These are phyloP conservation scores for Pichia heedii DNA, from an alignment of 805 yeast species.

Conservation along the genomic window DNA sequence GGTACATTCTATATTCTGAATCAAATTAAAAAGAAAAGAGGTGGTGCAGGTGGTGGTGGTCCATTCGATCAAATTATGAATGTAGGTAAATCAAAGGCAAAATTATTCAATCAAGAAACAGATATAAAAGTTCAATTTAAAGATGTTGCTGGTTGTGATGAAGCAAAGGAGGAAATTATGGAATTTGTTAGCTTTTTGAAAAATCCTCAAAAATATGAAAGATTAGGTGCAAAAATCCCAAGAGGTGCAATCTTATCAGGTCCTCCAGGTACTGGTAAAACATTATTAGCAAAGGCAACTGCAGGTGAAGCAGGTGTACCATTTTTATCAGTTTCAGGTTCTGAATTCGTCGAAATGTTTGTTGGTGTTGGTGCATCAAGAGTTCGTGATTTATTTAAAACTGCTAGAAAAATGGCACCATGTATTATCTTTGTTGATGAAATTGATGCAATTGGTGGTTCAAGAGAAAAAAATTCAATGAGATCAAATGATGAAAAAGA, in stretches of 20 bases:
- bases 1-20: constrained; percentile 65
- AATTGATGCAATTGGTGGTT: constrained; percentile 98
- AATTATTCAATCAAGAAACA: constrained; percentile 82
- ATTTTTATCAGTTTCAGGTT: constrained; percentile 90
- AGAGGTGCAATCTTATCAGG: constrained; percentile 97
- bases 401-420: constrained; percentile 92
- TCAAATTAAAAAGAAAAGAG: constrained; percentile 27
- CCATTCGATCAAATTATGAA: constrained; percentile 76
- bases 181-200: constrained; percentile 93
- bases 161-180: constrained; percentile 95
- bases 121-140: constrained; percentile 81
- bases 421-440: constrained; percentile 96
- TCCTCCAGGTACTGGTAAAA: constrained; percentile 99
- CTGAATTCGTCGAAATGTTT: constrained; percentile 97
- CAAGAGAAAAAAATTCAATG: constrained; percentile 52
- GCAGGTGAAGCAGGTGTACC: constrained; percentile 99
- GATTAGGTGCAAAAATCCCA: constrained; percentile 94
- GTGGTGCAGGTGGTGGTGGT: constrained; percentile 41
- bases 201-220: constrained; percentile 83
- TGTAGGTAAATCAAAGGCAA: constrained; percentile 87
- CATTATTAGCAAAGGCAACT: constrained; percentile 92
- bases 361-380: constrained; percentile 99
- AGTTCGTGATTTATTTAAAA: constrained; percentile 88
- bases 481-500: constrained; percentile 97
- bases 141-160: constrained; percentile 97